Conservation (phyloP, 1,284 basidiomycete genomes). For the Caloboletus firmus region DNA sequence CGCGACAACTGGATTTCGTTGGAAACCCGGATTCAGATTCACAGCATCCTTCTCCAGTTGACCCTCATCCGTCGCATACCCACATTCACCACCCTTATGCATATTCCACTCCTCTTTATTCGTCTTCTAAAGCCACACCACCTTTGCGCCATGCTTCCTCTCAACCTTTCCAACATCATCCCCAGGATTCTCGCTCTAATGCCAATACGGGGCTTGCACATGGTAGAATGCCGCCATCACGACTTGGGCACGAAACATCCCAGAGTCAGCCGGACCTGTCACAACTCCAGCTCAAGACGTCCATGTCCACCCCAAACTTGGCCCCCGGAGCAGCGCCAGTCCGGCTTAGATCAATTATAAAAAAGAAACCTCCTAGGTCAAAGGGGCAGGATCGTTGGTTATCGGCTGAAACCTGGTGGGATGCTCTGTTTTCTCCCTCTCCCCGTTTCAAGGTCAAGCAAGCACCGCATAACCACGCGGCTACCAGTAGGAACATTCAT, state of each 20-base stretch:
- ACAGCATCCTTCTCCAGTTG: conserved; percentile 19
- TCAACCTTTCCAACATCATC: conserved; percentile 15
- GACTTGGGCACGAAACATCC: background rate
- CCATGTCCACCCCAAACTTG: conserved; percentile 64
- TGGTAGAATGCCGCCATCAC: background rate
- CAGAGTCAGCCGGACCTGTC: background rate
- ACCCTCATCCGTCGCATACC: conserved; percentile 19
- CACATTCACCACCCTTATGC: conserved; percentile 57
- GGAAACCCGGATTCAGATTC: conserved; percentile 20
- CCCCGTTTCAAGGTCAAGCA: conserved; percentile 58
- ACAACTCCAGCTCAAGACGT: conserved; percentile 42
- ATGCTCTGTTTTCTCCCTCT: conserved; percentile 70
- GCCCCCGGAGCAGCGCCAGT: conserved; percentile 24
- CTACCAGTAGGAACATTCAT: conserved; percentile 42
- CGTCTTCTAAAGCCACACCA: conserved; percentile 11
- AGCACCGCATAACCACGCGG: conserved; percentile 1
- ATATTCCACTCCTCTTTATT: conserved; percentile 36
- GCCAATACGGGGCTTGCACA: background rate
- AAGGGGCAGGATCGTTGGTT: conserved; percentile 63
- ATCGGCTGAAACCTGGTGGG: conserved; percentile 75
- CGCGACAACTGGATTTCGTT: conserved; percentile 11
- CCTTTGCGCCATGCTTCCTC: conserved; percentile 22
- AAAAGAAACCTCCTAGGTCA: conserved; percentile 14
- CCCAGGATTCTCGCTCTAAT: background rate
- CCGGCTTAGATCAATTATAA: conserved; percentile 7